phyloP scores from a whole-genome alignment of 2,329 filamentous ascomycete species.

The Ophiostoma ulmi region DNA sequence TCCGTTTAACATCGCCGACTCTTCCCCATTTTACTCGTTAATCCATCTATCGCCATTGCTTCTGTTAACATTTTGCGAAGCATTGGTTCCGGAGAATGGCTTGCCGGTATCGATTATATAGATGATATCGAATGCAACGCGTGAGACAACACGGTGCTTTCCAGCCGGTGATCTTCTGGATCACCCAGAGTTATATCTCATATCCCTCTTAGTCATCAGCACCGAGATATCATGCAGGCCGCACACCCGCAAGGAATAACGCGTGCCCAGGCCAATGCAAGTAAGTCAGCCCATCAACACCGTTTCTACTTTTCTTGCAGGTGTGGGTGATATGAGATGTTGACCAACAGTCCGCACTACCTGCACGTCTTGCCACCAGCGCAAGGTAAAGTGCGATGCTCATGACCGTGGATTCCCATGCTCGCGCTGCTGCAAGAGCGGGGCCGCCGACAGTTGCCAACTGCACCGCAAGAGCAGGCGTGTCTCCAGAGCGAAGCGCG shows the following conservation, averaged over 20 bases:
- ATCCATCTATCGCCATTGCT: background rate
- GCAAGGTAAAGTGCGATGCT: constrained; percentile 20
- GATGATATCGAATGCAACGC: background rate
- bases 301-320: background rate
- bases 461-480: constrained; percentile 3
- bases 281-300: background rate
- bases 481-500: background rate
- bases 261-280: background rate
- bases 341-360: constrained; percentile 15
- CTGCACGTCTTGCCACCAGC: constrained; percentile 20
- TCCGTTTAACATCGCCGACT: background rate
- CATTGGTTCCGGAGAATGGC: background rate
- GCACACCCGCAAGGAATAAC: background rate
- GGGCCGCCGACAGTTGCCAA: background rate
- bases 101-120: background rate
- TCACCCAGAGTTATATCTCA: background rate
- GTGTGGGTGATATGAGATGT: background rate
- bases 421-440: constrained; percentile 18
- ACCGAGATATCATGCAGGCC: background rate
- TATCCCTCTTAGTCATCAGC: background rate
- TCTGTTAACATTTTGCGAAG: background rate
- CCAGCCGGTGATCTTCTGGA: background rate
- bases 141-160: background rate
- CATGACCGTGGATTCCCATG: constrained; percentile 20
- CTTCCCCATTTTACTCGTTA: background rate